These are phyloP conservation scores for Sugiyamaella novakii DNA, from an alignment of 1,139 yeast genomes.

Conservation along the genomic window DNA sequence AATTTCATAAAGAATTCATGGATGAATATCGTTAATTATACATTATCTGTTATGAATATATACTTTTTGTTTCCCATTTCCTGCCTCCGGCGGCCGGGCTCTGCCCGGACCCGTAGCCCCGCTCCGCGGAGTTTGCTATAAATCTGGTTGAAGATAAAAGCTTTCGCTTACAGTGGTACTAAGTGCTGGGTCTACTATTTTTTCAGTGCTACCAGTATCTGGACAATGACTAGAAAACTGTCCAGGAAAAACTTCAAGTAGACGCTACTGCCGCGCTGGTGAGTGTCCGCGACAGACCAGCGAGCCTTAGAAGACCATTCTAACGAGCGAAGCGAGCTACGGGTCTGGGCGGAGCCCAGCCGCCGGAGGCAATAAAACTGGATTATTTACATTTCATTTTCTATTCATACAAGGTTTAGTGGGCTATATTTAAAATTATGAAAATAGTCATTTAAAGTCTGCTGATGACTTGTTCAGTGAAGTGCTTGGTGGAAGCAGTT, in stretches of 20 bases:
- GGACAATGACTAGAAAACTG: no score
- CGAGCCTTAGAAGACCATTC: no score
- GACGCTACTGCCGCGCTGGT: no score
- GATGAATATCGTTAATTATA: conserved; percentile 48
- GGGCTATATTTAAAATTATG: conserved; percentile 2
- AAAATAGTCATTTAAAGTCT: conserved; percentile 43
- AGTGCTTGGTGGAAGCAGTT: conserved; percentile 80
- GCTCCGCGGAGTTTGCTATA: neutral
- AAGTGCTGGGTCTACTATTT: no score
- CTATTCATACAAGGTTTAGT: conserved; percentile 16
- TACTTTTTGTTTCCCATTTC: neutral
- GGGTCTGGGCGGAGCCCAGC: conserved; percentile 17
- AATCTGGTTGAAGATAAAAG: no score
- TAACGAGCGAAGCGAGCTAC: conserved; percentile 12
- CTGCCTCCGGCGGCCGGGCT: conserved; percentile 4
- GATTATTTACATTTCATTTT: conserved; percentile 12
- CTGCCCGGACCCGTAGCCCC: conserved; percentile 14
- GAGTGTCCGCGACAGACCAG: no score
- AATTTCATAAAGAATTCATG: conserved; percentile 75
- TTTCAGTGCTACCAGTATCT: no score
- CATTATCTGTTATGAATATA: neutral
- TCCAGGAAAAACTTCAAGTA: no score
- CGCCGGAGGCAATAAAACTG: conserved; percentile 8
- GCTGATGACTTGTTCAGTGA: conserved; percentile 77
- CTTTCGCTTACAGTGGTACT: no score